phyloP scores from a whole-genome alignment of 2,329 filamentous ascomycete genomes.

The Neurospora crassa region DNA sequence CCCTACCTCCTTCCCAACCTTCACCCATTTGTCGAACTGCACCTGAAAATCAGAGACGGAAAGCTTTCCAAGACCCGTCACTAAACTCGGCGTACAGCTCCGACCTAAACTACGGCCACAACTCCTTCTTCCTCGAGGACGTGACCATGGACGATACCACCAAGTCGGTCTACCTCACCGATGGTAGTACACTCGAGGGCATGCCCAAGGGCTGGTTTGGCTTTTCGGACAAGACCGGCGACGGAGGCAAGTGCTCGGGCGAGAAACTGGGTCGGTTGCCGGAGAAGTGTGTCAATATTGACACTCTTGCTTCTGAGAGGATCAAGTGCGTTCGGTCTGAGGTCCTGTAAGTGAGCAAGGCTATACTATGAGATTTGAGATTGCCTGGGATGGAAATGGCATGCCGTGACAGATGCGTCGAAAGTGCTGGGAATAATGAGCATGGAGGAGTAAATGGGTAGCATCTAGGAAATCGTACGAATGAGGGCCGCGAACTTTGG shows the following conservation, averaged over 20 bases:
- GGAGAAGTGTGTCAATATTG: background rate
- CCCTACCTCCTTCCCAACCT: background rate
- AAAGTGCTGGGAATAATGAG: background rate
- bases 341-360: background rate
- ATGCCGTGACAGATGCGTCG: background rate
- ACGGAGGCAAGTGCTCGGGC: background rate
- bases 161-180: background rate
- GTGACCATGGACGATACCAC: background rate
- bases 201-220: background rate
- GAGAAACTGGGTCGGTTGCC: background rate
- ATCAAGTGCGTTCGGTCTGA: background rate
- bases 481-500: too few relatives aligned
- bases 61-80: background rate
- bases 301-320: background rate
- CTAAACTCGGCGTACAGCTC: background rate
- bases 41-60: background rate
- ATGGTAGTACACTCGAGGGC: background rate
- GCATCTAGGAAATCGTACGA: too few relatives aligned
- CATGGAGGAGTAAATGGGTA: too few relatives aligned
- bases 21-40: background rate
- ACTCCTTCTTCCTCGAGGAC: background rate
- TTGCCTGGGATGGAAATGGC: too few relatives aligned
- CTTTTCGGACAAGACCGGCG: background rate
- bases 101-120: background rate
- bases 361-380: too few relatives aligned